A percentile compares a stretch with the other conserved stretches of the same genome.
These are phyloP conservation scores for Millerozyma acaciae DNA, from an alignment of 805 yeast genomes.

Conservation along the genomic window DNA sequence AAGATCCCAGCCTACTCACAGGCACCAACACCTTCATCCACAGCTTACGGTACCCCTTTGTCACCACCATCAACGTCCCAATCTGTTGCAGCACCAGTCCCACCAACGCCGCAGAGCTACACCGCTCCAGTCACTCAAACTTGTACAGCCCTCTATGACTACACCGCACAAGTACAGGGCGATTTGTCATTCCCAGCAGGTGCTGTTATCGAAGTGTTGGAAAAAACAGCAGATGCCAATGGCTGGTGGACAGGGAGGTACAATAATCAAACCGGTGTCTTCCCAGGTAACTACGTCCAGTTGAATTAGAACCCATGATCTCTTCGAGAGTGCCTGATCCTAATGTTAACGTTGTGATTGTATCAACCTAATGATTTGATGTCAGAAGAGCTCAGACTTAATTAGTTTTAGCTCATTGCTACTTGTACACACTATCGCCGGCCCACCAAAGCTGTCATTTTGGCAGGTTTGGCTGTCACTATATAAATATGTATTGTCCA, in stretches of 20 bases:
- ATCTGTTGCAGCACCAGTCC: conserved; percentile 22
- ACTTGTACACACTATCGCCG: not conserved
- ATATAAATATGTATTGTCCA: not conserved
- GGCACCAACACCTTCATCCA: conserved; percentile 12
- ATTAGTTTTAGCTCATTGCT: no score
- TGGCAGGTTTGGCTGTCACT: not conserved
- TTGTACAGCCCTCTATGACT: conserved; percentile 89
- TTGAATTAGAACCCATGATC: no score
- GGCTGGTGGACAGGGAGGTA: conserved; percentile 98
- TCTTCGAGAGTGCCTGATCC: no score
- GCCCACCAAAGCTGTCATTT: not conserved
- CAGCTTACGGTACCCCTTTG: conserved; percentile 12
- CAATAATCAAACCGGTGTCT: conserved; percentile 84
- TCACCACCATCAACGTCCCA: conserved; percentile 10
- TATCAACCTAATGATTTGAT: no score
- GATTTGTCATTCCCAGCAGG: conserved; percentile 89
- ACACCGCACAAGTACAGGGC: conserved; percentile 88
- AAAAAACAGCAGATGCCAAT: conserved; percentile 76
- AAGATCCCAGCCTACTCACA: conserved; percentile 3
- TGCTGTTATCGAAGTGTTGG: conserved; percentile 74
- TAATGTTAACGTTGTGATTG: no score
- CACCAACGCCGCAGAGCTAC: conserved; percentile 30
- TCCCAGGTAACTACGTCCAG: conserved; percentile 96
- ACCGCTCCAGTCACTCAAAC: conserved; percentile 44
- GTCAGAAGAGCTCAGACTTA: no score